Conservation (phyloP, 1,139 yeast genomes). For the Pneumocystis sp. region DNA sequence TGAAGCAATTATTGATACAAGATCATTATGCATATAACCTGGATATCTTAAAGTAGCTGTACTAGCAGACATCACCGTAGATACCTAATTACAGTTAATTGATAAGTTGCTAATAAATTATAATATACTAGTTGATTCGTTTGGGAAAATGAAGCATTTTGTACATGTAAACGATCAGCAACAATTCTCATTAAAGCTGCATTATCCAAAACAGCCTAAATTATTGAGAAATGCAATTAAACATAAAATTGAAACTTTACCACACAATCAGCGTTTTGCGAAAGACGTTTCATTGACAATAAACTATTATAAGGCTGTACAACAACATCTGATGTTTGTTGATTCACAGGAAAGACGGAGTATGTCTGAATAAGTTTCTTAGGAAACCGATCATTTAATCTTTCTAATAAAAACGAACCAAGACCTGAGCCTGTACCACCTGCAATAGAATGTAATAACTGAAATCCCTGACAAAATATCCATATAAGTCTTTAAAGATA, state of each 20-base stretch:
- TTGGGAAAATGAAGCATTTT: conserved; percentile 44
- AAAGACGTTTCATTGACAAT: conserved; percentile 62
- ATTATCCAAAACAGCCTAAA: conserved; percentile 54
- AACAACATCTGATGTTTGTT: conserved; percentile 80
- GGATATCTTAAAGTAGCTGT: conserved; percentile 87
- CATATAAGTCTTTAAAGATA: neutral
- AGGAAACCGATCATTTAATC: conserved; percentile 63
- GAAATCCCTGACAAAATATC: conserved; percentile 40
- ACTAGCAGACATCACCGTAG: conserved; percentile 69
- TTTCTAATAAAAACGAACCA: conserved; percentile 69
- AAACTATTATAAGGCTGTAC: conserved; percentile 92
- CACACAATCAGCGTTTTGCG: conserved; percentile 72
- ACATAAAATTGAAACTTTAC: conserved; percentile 21
- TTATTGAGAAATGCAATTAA: neutral
- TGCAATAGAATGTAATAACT: conserved; percentile 86
- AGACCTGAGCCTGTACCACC: conserved; percentile 98
- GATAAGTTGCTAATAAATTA: neutral
- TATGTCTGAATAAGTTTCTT: conserved; percentile 75
- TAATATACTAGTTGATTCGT: conserved; percentile 57
- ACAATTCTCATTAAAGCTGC: conserved; percentile 65
- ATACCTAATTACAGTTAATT: conserved; percentile 15
- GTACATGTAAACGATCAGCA: conserved; percentile 32
- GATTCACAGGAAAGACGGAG: conserved; percentile 63
- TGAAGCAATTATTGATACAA: conserved; percentile 68
- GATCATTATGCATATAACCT: conserved; percentile 75